Conservation (phyloP, 805 yeast species). For the Cyberlindnera mycetangii region DNA sequence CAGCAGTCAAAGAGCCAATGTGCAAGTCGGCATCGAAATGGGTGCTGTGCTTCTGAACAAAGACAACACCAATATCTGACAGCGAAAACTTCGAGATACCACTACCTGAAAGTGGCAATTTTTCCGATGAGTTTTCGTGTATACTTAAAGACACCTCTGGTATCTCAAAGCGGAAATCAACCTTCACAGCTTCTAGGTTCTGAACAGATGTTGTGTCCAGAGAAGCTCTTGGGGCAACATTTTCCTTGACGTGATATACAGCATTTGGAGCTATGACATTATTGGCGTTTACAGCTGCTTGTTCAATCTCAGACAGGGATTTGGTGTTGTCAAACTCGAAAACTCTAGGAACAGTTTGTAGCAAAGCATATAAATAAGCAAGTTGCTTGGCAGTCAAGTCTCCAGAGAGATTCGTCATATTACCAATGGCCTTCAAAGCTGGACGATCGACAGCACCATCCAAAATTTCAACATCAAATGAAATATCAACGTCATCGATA, state of each 20-base stretch:
- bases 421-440: conserved; percentile 49
- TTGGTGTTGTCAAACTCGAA: conserved; percentile 44
- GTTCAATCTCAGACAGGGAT: conserved; percentile 49
- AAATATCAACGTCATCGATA: conserved; percentile 60
- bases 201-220: conserved; percentile 19
- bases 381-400: conserved; percentile 73
- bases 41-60: conserved; percentile 51
- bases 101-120: conserved; percentile 34
- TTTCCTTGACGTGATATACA: conserved; percentile 23
- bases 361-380: conserved; percentile 50
- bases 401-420: conserved; percentile 59
- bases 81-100: conserved; percentile 58
- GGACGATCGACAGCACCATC: conserved; percentile 44
- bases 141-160: conserved; percentile 63
- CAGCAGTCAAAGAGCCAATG: conserved; percentile 70
- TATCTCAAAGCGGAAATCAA: conserved; percentile 53
- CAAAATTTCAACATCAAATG: conserved; percentile 54
- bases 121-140: conserved; percentile 47
- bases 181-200: conserved; percentile 27
- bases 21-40: conserved; percentile 58
- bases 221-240: conserved; percentile 19
- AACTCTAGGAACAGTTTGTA: conserved; percentile 53
- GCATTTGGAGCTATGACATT: conserved; percentile 37
- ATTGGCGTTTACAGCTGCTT: conserved; percentile 67
- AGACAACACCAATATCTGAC: conserved; percentile 50